phyloP scores from a whole-genome alignment of 768 basidiomycete genomes.

The Termitomyces sp. region DNA sequence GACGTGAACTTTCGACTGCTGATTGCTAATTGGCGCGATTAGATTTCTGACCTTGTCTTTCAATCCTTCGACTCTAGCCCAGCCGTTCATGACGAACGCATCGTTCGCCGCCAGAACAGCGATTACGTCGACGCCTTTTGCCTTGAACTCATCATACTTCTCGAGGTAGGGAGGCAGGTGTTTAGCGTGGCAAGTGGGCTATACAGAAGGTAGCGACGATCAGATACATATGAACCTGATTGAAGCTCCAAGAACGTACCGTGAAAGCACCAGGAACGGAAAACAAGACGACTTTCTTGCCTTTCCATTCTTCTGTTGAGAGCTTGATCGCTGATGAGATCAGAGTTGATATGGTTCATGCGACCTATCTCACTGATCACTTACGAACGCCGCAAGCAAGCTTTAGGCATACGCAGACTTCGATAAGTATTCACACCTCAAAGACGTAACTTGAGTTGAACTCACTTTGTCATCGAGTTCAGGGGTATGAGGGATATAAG shows the following conservation, averaged over 20 bases:
- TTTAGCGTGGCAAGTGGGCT: constrained; percentile 64
- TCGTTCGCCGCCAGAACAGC: constrained; percentile 81
- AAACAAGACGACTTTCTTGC: constrained; percentile 79
- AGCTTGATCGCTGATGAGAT: constrained; percentile 46
- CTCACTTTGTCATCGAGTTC: constrained; percentile 62
- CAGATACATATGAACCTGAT: background rate
- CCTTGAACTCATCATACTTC: constrained; percentile 72
- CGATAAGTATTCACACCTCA: background rate
- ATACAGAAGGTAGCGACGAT: constrained; percentile 24
- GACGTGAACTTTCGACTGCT: background rate
- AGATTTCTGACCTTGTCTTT: constrained; percentile 57
- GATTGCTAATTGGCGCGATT: background rate
- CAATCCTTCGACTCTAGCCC: constrained; percentile 55
- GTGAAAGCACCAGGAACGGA: constrained; percentile 83
- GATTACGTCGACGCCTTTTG: constrained; percentile 72
- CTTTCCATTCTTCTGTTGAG: constrained; percentile 66
- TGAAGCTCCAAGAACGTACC: constrained; percentile 36
- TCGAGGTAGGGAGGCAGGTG: constrained; percentile 67
- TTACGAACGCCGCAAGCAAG: constrained; percentile 63
- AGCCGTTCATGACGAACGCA: constrained; percentile 70
- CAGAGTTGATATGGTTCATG: constrained; percentile 1
- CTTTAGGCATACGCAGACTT: constrained; percentile 31
- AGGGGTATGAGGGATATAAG: constrained; percentile 57
- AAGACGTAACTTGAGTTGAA: constrained; percentile 12
- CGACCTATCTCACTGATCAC: constrained; percentile 24